Percentiles rank a stretch among this genome's conserved stretches.
These are phyloP conservation scores for Fusarium redolens DNA, from an alignment of 2,329 filamentous ascomycete species.

Conservation along the genomic window DNA sequence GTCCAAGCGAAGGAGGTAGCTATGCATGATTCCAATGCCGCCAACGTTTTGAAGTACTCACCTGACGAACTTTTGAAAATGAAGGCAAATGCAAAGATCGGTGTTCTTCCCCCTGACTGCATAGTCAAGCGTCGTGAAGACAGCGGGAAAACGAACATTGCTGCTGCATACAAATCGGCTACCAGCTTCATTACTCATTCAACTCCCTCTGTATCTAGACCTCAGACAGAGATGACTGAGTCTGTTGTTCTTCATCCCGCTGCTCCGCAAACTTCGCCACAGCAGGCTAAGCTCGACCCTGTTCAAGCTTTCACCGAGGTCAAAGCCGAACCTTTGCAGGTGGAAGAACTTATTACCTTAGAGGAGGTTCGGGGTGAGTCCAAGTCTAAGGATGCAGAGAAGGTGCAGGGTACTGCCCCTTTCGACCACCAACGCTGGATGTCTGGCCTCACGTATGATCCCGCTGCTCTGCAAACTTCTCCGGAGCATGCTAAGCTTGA, in stretches of 20 bases:
- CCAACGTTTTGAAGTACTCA: not conserved
- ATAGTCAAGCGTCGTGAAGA: not conserved
- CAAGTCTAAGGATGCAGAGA: not conserved
- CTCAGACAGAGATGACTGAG: not conserved
- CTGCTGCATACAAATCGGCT: not conserved
- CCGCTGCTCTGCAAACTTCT: not conserved
- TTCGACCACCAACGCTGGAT: slow-evolving; percentile 58
- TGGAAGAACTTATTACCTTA: not conserved
- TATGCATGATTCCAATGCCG: not conserved
- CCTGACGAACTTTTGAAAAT: slow-evolving; percentile 18
- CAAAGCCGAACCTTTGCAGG: not conserved
- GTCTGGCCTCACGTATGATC: slow-evolving; percentile 35
- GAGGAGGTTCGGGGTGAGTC: slow-evolving; percentile 22
- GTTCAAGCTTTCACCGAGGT: not conserved
- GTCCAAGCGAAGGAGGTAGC: not conserved
- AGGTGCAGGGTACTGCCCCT: slow-evolving; percentile 57
- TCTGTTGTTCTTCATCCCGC: not conserved
- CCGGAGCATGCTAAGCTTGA: not conserved
- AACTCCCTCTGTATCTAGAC: not conserved
- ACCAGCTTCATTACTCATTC: not conserved
- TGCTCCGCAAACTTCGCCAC: not conserved
- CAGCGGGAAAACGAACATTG: not conserved
- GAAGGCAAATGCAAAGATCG: not conserved
- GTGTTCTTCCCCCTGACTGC: not conserved
- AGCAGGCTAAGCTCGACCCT: not conserved